Conservation (phyloP, 352 stramenopile species). For the Phytopythium helicoides region DNA sequence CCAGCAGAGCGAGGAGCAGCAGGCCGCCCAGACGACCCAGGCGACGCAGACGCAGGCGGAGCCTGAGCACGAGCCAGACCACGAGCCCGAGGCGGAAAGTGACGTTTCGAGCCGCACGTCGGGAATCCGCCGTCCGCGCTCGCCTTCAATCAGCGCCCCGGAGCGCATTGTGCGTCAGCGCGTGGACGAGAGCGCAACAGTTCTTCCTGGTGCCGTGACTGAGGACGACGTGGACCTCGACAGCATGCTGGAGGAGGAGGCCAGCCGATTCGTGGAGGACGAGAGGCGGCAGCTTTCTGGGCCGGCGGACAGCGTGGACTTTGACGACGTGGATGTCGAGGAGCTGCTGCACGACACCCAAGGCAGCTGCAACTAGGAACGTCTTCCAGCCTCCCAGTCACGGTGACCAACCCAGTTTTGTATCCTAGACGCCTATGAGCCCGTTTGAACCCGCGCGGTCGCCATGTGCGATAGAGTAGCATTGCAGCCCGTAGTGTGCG, state of each 20-base stretch:
- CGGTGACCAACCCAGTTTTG: background rate
- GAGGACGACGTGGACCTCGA: conserved; percentile 45
- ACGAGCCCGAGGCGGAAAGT: conserved; percentile 18
- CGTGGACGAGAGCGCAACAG: conserved; percentile 23
- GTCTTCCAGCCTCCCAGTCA: background rate
- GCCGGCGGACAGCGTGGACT: conserved; percentile 20
- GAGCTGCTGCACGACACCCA: conserved; percentile 47
- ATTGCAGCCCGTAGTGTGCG: too few relatives aligned
- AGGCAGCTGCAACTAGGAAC: conserved; percentile 25
- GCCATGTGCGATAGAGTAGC: background rate
- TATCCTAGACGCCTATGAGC: conserved; percentile 10
- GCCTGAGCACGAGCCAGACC: conserved; percentile 16
- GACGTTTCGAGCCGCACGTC: conserved; percentile 17
- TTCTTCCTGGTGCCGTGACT: conserved; percentile 13
- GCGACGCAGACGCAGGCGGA: conserved; percentile 5
- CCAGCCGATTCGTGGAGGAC: conserved; percentile 51
- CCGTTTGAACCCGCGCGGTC: too few relatives aligned
- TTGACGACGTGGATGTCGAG: conserved; percentile 64
- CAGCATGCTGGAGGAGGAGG: conserved; percentile 60
- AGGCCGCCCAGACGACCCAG: conserved; percentile 6
- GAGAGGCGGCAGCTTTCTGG: conserved; percentile 32
- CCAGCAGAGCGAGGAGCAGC: conserved; percentile 19
- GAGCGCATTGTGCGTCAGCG: conserved; percentile 58
- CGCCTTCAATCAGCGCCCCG: conserved; percentile 13
- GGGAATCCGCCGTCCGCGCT: conserved; percentile 37